Evolutionary conservation across 345 rosid genomes (phyloP).

Genomic region (Camelina laxa): DNA sequence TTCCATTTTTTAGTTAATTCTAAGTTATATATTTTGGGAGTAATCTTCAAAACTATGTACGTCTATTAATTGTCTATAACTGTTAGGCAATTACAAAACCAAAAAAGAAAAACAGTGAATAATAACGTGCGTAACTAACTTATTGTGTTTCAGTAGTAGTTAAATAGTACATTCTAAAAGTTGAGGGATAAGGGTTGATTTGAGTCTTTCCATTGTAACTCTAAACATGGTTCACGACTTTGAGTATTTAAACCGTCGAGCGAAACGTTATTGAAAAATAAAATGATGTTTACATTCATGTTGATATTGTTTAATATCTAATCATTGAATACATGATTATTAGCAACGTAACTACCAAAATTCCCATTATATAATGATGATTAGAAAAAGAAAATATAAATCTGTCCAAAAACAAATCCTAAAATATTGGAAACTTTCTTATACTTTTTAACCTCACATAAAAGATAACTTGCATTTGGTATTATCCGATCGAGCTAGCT

Average conservation of each 20-base stretch:
- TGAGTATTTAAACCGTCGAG: background rate
- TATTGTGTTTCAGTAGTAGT: background rate
- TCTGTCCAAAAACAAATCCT: background rate
- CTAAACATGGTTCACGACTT: background rate
- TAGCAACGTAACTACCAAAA: background rate
- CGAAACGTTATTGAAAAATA: background rate
- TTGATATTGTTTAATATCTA: background rate
- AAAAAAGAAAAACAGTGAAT: background rate
- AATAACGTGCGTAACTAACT: background rate
- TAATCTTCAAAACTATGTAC: background rate
- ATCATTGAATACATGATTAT: too few species aligned
- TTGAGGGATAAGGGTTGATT: background rate
- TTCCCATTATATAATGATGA: background rate
- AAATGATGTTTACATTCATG: too few species aligned
- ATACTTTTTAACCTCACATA: too few species aligned
- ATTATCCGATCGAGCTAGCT: background rate
- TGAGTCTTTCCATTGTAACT: background rate
- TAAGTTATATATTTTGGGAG: slow-evolving; percentile 6
- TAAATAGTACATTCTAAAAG: background rate
- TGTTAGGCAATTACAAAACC: background rate
- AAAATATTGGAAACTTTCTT: background rate
- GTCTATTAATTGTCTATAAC: background rate
- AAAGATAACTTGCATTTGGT: too few species aligned
- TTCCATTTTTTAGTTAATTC: slow-evolving; percentile 15
- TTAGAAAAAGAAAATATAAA: background rate